phyloP scores from a whole-genome alignment of 139 green algal species.

The Micractinium conductrix region DNA sequence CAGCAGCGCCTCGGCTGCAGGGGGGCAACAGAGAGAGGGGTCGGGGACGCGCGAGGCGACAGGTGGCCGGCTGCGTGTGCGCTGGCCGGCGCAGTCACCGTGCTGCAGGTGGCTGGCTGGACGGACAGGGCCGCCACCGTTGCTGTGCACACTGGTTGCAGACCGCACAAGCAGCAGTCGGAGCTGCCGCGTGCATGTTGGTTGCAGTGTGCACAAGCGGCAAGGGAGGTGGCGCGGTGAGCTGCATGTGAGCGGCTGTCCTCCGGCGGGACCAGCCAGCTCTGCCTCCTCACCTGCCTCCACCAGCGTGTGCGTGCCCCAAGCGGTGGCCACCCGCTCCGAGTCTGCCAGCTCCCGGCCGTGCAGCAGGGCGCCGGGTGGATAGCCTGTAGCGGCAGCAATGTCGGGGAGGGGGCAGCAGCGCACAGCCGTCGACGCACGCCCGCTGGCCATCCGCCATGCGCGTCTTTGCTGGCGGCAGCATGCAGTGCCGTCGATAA shows the following conservation, averaged over 20 bases:
- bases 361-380: slow-evolving; percentile 5
- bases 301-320: slow-evolving; percentile 35
- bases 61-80: no score
- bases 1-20: slow-evolving; percentile 39
- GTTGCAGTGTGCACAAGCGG: background rate
- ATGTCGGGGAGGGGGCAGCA: background rate
- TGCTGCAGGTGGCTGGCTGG: background rate
- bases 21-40: background rate
- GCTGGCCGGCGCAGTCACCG: no score
- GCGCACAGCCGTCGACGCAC: background rate
- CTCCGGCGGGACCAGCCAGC: background rate
- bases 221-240: no score
- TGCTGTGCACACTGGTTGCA: background rate
- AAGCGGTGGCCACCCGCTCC: slow-evolving; percentile 19
- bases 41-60: background rate
- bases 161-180: background rate
- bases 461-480: background rate
- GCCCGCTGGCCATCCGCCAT: background rate
- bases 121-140: background rate
- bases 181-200: background rate
- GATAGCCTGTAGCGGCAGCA: background rate
- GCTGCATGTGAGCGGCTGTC: background rate
- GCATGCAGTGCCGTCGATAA: background rate
- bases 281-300: slow-evolving; percentile 22
- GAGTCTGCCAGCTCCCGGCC: slow-evolving; percentile 1